Evolutionary conservation across 192 early-diverging fungal genomes (phyloP).

Genomic region (Ambispora gerdemannii): DNA sequence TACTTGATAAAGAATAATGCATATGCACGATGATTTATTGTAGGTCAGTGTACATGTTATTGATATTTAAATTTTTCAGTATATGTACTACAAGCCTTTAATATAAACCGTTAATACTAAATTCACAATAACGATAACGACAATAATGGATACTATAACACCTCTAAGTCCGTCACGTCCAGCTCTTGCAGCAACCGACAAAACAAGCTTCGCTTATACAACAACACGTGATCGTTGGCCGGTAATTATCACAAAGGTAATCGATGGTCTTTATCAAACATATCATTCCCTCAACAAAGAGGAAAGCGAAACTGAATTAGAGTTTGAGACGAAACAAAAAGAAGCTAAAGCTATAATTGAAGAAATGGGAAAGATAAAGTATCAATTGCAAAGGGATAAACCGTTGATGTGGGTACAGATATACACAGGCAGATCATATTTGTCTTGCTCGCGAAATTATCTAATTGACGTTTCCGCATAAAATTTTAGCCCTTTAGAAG

Average conservation of each 20-base stretch:
- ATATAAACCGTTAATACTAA: no score
- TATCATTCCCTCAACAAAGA: conserved; percentile 37
- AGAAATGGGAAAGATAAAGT: conserved; percentile 62
- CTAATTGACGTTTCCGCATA: neutral
- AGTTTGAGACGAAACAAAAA: conserved; percentile 39
- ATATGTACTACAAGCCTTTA: no score
- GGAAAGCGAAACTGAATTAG: conserved; percentile 10
- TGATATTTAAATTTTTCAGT: no score
- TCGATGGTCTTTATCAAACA: conserved; percentile 68
- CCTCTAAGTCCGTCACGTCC: conserved; percentile 52
- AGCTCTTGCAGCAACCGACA: conserved; percentile 59
- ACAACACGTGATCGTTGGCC: conserved; percentile 77
- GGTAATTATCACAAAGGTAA: conserved; percentile 75
- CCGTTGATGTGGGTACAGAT: conserved; percentile 39
- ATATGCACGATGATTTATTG: no score
- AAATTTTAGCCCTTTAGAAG: conserved; percentile 46
- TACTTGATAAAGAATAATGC: no score
- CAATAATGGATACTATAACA: no score
- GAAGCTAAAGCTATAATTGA: conserved; percentile 71
- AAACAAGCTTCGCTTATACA: conserved; percentile 71
- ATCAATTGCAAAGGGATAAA: conserved; percentile 70
- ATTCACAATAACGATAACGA: no score
- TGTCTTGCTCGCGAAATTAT: neutral
- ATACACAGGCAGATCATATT: neutral
- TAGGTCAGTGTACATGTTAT: no score